phyloP scores from a whole-genome alignment of 2,329 filamentous ascomycete species.

The Didymella lethalis region DNA sequence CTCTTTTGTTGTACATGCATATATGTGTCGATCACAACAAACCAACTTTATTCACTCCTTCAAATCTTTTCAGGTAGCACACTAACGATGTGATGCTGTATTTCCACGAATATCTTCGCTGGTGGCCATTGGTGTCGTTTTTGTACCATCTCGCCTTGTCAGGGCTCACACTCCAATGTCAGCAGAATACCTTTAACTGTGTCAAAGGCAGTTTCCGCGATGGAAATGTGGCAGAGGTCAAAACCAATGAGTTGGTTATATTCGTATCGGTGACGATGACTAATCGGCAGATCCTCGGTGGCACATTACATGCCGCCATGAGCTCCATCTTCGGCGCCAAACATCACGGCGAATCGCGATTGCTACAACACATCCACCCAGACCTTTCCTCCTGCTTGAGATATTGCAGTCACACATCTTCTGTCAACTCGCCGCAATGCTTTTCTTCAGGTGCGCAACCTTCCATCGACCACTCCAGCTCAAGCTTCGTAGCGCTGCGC shows the following conservation, averaged over 20 bases:
- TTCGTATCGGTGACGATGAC: background rate
- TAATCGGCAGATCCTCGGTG: conserved; percentile 29
- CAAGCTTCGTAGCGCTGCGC: background rate
- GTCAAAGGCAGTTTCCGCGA: background rate
- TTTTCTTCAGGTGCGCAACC: conserved; percentile 61
- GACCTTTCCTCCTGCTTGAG: too few species aligned
- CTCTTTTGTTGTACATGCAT: conserved; percentile 34
- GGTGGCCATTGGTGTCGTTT: too few species aligned
- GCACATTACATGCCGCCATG: conserved; percentile 30
- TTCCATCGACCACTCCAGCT: background rate
- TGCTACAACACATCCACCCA: background rate
- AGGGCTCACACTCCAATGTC: background rate
- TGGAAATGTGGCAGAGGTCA: too few species aligned
- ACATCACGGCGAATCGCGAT: conserved; percentile 7
- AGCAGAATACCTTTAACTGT: background rate
- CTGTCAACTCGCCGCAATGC: conserved; percentile 47
- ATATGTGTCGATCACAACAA: conserved; percentile 27
- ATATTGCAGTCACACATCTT: too few species aligned
- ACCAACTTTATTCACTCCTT: background rate
- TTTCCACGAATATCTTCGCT: too few species aligned
- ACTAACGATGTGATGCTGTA: background rate
- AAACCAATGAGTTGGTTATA: too few species aligned
- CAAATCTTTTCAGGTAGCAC: background rate
- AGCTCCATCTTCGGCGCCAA: conserved; percentile 17
- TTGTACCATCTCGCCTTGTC: too few species aligned